Evolutionary conservation across 208 protist genomes (phyloP), one percentile per base, ranked within the genome.

Genomic region (Leishmania mexicana): DNA sequence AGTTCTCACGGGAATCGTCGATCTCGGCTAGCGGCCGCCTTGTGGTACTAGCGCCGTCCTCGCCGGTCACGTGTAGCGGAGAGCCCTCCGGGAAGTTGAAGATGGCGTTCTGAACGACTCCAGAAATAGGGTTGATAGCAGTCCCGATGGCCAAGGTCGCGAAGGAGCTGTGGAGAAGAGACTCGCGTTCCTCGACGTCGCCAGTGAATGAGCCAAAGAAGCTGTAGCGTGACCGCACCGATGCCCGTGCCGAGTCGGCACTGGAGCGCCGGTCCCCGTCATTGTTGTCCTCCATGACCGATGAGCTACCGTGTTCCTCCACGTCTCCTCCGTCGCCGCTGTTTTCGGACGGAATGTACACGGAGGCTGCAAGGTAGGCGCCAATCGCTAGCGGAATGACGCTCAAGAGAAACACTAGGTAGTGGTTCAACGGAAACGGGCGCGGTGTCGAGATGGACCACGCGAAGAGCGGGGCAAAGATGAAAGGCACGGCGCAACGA

Each of bases 371-470:
- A 65, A 81, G 68, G 78, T 85, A 85, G 60, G 83, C 81, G 35
- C 83, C 83, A 42, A 87, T 53, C 40, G 89, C 21, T 31, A 95
- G 84, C 19, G 92, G 93, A 31, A 94, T 83, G 24, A 78, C 85
- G 19, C 81, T 79, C 1, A 97, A 65, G 19, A 93, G 76, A 81
- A 97, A 97, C 7, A 90, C 79, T 21, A 96, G 80, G 67, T 88
- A 90, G 49, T 95, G 88, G 68, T 97, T 95, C 76, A 95, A 95
- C 11, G 94, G 94, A 67, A 93, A 95, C 11, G 45, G 7, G 57
- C 87, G 82, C 24, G 8, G n/a, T 13, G 58, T 49, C 6, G 70
- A n/a, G 42, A 96, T 89, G 28, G 94, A 96, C 91, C 92, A 96
- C 31, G 94, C 94, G 84, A 96, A 97, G 40, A 96, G 58, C 11